Conservation (phyloP, 352 stramenopile genomes). For the Phytophthora constricta region DNA sequence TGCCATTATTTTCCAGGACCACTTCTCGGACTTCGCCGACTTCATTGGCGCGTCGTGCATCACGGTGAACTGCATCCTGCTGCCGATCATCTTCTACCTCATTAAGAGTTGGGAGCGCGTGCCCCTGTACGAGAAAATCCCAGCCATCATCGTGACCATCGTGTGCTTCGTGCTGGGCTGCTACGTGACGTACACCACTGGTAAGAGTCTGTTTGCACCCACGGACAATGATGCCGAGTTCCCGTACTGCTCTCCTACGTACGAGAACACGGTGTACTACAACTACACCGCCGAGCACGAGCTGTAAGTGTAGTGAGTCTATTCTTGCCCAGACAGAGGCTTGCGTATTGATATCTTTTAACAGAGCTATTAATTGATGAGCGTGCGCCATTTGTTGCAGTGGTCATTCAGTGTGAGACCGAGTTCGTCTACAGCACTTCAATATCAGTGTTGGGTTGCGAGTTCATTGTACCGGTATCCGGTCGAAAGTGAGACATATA, state of each 20-base stretch:
- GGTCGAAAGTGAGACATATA: too few relatives aligned
- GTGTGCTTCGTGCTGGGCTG: constrained; percentile 15
- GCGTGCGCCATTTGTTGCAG: too few relatives aligned
- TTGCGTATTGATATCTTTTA: background rate
- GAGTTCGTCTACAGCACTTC: too few relatives aligned
- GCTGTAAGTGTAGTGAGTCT: background rate
- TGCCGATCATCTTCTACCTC: constrained; percentile 40
- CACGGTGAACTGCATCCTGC: constrained; percentile 40
- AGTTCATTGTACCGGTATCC: too few relatives aligned
- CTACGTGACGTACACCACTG: constrained; percentile 24
- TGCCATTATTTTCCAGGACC: constrained; percentile 36
- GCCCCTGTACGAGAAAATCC: constrained; percentile 15
- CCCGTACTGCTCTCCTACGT: constrained; percentile 26
- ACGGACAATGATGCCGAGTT: constrained; percentile 12
- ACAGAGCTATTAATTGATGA: background rate
- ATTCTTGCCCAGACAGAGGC: background rate
- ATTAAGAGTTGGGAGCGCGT: constrained; percentile 20
- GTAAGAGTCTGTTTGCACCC: constrained; percentile 13
- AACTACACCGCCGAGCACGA: constrained; percentile 26
- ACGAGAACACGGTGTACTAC: constrained; percentile 30
- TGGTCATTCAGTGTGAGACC: too few relatives aligned
- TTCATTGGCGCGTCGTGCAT: constrained; percentile 42
- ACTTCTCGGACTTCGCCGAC: constrained; percentile 38
- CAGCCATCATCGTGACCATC: constrained; percentile 8
- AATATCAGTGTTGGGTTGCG: too few relatives aligned